phyloP scores from a whole-genome alignment of 2,329 filamentous ascomycete species.

The Paramyrothecium sp. region DNA sequence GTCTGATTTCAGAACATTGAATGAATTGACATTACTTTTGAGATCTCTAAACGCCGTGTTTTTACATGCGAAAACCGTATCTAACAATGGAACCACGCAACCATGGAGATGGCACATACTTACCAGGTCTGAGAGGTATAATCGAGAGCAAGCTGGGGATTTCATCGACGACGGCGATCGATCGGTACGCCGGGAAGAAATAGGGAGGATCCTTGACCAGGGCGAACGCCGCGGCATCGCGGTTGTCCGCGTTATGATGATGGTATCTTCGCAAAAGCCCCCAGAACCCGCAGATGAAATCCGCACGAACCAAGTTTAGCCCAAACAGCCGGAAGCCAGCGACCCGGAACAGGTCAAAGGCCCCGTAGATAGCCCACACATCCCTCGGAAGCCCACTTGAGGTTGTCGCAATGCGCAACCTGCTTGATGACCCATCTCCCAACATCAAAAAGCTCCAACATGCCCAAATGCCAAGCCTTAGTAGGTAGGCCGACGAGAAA shows the following conservation, averaged over 20 bases:
- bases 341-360: slow-evolving; percentile 14
- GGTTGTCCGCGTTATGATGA: too few species aligned
- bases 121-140: not conserved
- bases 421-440: slow-evolving; percentile 14
- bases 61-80: not conserved
- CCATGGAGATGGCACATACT: not conserved
- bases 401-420: slow-evolving; percentile 19
- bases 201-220: not conserved
- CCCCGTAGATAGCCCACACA: slow-evolving; percentile 33
- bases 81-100: too few species aligned
- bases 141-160: not conserved
- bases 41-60: not conserved
- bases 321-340: slow-evolving; percentile 17
- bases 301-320: slow-evolving; percentile 31
- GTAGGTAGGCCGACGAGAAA: slow-evolving; percentile 15
- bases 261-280: slow-evolving; percentile 25
- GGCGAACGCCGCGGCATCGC: too few species aligned
- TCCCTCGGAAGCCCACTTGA: slow-evolving; percentile 38
- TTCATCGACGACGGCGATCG: not conserved
- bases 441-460: slow-evolving; percentile 31
- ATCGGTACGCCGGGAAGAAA: too few species aligned
- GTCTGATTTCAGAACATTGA: not conserved
- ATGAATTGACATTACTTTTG: not conserved
- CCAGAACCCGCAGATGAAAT: slow-evolving; percentile 35
- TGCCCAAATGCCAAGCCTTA: slow-evolving; percentile 11